phyloP scores from a whole-genome alignment of 306 rosid genomes.

The Mimosa bimucronata region DNA sequence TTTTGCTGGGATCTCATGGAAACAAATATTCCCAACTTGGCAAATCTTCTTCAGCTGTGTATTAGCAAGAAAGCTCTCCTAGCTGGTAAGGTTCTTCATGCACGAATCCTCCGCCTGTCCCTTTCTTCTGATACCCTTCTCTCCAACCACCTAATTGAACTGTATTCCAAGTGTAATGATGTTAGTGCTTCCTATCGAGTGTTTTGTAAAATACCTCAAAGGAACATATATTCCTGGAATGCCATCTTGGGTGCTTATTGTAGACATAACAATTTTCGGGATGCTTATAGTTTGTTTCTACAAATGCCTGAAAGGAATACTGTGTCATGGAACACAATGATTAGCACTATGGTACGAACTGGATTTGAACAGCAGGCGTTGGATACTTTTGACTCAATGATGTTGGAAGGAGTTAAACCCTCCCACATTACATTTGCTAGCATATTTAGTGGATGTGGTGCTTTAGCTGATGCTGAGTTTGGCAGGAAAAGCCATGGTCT shows the following conservation, averaged over 20 bases:
- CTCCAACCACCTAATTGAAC: slow-evolving; percentile 58
- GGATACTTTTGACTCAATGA: slow-evolving; percentile 54
- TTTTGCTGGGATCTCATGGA: slow-evolving; percentile 32
- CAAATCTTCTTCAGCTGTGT: slow-evolving; percentile 60
- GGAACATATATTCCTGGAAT: slow-evolving; percentile 72
- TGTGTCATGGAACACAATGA: slow-evolving; percentile 66
- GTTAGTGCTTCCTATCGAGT: slow-evolving; percentile 43
- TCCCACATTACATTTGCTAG: slow-evolving; percentile 68
- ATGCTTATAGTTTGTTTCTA: slow-evolving; percentile 52
- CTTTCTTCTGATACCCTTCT: slow-evolving; percentile 55
- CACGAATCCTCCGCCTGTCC: slow-evolving; percentile 47
- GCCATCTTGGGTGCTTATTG: slow-evolving; percentile 60
- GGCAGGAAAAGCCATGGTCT: slow-evolving; percentile 70
- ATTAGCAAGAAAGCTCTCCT: slow-evolving; percentile 50
- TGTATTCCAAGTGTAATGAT: slow-evolving; percentile 61
- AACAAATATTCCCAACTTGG: slow-evolving; percentile 39
- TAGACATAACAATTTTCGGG: slow-evolving; percentile 39
- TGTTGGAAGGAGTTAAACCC: slow-evolving; percentile 56
- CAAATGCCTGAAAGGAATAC: slow-evolving; percentile 70
- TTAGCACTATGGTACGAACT: slow-evolving; percentile 55
- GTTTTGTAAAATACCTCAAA: slow-evolving; percentile 67
- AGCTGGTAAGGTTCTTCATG: slow-evolving; percentile 60
- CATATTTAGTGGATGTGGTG: slow-evolving; percentile 63
- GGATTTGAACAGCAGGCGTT: slow-evolving; percentile 58
- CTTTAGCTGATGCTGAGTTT: slow-evolving; percentile 46